Base-by-base conservation (phyloP, 2,329 filamentous ascomycete genomes). In the Septoria petroselini region DNA sequence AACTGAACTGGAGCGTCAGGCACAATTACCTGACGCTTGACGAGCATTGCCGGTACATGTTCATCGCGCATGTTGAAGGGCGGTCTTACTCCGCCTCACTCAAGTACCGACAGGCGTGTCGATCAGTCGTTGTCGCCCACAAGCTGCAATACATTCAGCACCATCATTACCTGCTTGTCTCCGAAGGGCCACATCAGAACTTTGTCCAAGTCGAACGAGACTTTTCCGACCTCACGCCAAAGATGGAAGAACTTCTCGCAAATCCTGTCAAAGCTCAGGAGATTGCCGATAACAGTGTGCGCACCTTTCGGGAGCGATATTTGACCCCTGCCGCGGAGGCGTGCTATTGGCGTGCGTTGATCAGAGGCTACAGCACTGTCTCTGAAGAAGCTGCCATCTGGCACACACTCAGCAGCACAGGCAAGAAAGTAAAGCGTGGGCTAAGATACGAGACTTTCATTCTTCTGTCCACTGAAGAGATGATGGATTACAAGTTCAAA, bases 21-120 rank as follows among this genome's bases (percentile, higher is more conserved):
- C 41, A 54, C 17, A 59, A 59, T 37, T 57, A 57, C 44, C 46
- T 64, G 8, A 37, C 48, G 4, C 49, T 60, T 18, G 58, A 62
- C 7, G 62, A 65, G 8, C 57, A 61, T 31, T 66, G 64, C 50
- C 45, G 51, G 11, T 66, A 64, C 41, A 43, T 48, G 19, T 66
- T 66, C 44, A 54, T 62, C 29, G 57, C 60, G 12, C 60, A 67
- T 35, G 65, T 65, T 5, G 65, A 67, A 51, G 64, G 54, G 6
- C 52, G 54, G 12, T 52, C 48, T 23, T 65, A 64, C 40, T 62
- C 59, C 7, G 62, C 61, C 2, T 53, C 61, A 4, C 41, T 65
- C 27, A 65, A 65, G 39, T 63, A 62, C 31, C 53, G 63, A 18
- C 57, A 61, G 21, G 58, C 59, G 14, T 65, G 62, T 48, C 40